Conservation (phyloP, 2,329 filamentous ascomycete species). For the Fusarium zealandicum region DNA sequence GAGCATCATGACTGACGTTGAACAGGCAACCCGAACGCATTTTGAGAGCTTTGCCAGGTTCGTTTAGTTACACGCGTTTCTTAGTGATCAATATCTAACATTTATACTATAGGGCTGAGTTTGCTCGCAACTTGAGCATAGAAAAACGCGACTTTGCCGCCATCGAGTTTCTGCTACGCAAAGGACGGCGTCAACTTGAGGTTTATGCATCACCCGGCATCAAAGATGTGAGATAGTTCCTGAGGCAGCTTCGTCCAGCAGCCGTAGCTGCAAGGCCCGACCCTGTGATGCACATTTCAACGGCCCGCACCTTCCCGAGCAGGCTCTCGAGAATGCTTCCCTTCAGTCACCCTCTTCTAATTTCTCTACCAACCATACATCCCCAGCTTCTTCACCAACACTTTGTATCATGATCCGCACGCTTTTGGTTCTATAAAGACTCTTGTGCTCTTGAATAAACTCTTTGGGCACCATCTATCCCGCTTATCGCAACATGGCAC, state of each 20-base stretch:
- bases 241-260: not conserved
- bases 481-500: slow-evolving; percentile 33
- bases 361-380: not conserved
- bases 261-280: too few relatives aligned
- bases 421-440: slow-evolving; percentile 5
- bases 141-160: slow-evolving; percentile 87
- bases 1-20: slow-evolving; percentile 22
- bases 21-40: slow-evolving; percentile 60
- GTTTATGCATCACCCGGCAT: slow-evolving; percentile 82
- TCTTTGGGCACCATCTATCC: slow-evolving; percentile 27
- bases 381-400: slow-evolving; percentile 10
- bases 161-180: slow-evolving; percentile 84
- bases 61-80: slow-evolving; percentile 25
- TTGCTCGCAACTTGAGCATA: slow-evolving; percentile 71
- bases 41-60: slow-evolving; percentile 72
- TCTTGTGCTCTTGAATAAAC: slow-evolving; percentile 33
- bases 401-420: slow-evolving; percentile 20
- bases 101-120: slow-evolving; percentile 68
- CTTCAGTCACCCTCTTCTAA: not conserved
- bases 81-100: not conserved
- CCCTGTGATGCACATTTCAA: not conserved
- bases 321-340: not conserved
- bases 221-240: slow-evolving; percentile 66
- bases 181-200: slow-evolving; percentile 82
- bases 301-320: not conserved